Evolutionary conservation across 164 flowering plant species (phyloP).

Genomic region (Euptelea pleiosperma): DNA sequence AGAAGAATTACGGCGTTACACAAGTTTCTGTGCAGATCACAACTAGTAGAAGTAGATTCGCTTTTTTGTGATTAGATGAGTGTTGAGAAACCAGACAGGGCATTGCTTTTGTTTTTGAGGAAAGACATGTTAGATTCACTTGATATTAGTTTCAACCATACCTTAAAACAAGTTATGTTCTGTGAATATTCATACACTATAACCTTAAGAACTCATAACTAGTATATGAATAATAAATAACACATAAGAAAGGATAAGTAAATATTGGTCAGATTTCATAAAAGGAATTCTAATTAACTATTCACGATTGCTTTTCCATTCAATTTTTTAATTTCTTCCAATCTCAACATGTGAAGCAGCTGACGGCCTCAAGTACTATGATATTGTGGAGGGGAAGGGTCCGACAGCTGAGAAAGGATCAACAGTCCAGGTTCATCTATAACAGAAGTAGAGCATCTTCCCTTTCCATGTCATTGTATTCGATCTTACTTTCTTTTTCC

Average conservation of each 20-base stretch:
- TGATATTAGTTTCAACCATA: too few relatives aligned
- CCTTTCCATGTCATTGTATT: not conserved
- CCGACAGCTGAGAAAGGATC: slow-evolving; percentile 73
- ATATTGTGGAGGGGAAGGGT: slow-evolving; percentile 82
- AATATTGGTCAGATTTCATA: not conserved
- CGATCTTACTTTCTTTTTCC: not conserved
- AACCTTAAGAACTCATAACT: too few relatives aligned
- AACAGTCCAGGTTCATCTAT: slow-evolving; percentile 60
- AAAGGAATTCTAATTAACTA: not conserved
- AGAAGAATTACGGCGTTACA: too few relatives aligned
- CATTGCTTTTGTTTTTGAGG: too few relatives aligned
- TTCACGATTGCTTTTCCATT: not conserved
- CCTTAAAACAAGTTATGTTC: too few relatives aligned
- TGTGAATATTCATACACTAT: too few relatives aligned
- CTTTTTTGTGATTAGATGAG: too few relatives aligned
- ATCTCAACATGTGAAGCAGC: slow-evolving; percentile 44
- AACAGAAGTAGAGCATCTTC: slow-evolving; percentile 5
- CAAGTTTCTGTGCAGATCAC: too few relatives aligned
- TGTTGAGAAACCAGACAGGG: too few relatives aligned
- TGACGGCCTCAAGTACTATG: slow-evolving; percentile 85
- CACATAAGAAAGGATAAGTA: not conserved
- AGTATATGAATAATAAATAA: too few relatives aligned
- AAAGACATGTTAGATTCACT: too few relatives aligned
- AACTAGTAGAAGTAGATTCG: too few relatives aligned
- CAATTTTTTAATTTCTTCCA: not conserved